A percentile compares a stretch with the other conserved stretches of the same genome.
Evolutionary conservation across 192 early-diverging fungal genomes (phyloP).

Genomic region (Backusella luteola): DNA sequence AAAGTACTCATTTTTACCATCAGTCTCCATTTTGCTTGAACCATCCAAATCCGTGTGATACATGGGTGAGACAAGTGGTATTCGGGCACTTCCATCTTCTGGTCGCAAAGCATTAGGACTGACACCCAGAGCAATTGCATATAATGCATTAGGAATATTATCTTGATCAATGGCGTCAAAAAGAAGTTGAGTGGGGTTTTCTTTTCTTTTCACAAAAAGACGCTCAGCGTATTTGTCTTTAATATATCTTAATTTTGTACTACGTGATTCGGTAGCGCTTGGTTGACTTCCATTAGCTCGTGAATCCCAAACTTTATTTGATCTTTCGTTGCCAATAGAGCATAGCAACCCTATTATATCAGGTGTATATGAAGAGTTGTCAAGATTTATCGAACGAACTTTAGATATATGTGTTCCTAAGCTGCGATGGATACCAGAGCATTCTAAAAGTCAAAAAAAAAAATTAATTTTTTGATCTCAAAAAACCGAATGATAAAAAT

Average conservation of each 20-base stretch:
- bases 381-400: slow-evolving; percentile 67
- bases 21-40: not conserved
- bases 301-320: slow-evolving; percentile 65
- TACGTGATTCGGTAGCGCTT: slow-evolving; percentile 42
- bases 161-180: slow-evolving; percentile 36
- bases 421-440: slow-evolving; percentile 74
- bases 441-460: slow-evolving; percentile 45
- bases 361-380: slow-evolving; percentile 62
- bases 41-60: not conserved
- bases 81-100: not conserved
- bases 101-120: slow-evolving; percentile 45
- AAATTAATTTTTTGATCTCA: no score
- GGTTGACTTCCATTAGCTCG: slow-evolving; percentile 24
- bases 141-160: slow-evolving; percentile 40
- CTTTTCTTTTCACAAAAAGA: slow-evolving; percentile 39
- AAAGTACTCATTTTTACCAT: not conserved
- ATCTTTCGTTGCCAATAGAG: slow-evolving; percentile 58
- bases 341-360: slow-evolving; percentile 59
- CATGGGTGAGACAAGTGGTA: not conserved
- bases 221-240: slow-evolving; percentile 59
- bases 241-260: slow-evolving; percentile 56
- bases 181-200: not conserved
- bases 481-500: not conserved
- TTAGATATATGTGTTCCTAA: slow-evolving; percentile 77
- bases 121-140: slow-evolving; percentile 43